Conservation (phyloP, 768 basidiomycete genomes). For the Trametes maxima region DNA sequence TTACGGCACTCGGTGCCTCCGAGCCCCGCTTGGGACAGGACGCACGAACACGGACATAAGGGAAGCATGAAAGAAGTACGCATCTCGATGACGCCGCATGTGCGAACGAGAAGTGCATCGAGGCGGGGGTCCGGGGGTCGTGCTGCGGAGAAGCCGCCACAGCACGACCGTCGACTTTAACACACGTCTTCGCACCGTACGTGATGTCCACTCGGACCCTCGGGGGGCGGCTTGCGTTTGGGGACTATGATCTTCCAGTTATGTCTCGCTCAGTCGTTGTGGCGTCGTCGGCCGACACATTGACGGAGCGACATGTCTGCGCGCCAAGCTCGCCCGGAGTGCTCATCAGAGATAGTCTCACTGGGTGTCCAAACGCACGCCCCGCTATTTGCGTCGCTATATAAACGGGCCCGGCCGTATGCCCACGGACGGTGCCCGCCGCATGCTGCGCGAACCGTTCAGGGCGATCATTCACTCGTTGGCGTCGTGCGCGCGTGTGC, state of each 20-base stretch:
- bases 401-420: no score
- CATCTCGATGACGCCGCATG: neutral
- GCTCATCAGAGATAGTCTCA: neutral
- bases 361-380: no score
- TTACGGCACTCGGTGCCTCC: neutral
- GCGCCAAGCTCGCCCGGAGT: neutral
- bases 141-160: neutral
- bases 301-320: neutral
- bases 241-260: no score
- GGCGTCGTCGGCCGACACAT: neutral
- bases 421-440: no score
- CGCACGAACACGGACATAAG: neutral
- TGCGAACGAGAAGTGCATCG: neutral
- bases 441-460: no score
- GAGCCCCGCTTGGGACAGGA: neutral
- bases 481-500: no score
- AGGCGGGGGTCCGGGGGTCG: neutral
- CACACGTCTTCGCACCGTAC: neutral
- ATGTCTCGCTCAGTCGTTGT: neutral
- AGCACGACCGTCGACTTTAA: neutral
- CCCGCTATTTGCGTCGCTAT: no score
- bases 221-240: no score
- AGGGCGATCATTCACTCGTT: no score
- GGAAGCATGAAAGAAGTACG: neutral
- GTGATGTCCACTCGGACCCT: no score